phyloP scores from a whole-genome alignment of 2,329 filamentous ascomycete genomes.

The Huntiella moniliformis region DNA sequence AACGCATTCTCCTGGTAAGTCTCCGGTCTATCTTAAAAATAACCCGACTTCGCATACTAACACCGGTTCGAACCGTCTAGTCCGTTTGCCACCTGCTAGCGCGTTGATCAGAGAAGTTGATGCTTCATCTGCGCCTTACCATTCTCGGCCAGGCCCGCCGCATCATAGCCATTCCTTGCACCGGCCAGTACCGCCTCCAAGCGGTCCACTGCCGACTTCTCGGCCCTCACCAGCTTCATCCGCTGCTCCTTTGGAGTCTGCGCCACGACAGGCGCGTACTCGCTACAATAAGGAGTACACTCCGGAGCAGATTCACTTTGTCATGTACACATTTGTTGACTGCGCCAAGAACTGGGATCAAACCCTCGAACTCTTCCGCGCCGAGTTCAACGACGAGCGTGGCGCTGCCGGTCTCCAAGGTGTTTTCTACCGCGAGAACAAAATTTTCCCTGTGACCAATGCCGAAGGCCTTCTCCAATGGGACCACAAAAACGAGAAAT shows the following conservation, averaged over 20 bases:
- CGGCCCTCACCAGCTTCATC: not conserved
- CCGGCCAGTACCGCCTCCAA: not conserved
- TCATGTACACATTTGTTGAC: constrained; percentile 26
- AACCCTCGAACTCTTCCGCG: constrained; percentile 8
- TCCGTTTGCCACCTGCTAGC: too few species aligned
- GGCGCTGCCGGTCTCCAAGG: constrained; percentile 20
- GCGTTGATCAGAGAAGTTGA: too few species aligned
- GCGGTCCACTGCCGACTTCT: not conserved
- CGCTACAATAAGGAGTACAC: constrained; percentile 25
- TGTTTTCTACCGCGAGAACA: constrained; percentile 27
- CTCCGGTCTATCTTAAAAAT: too few species aligned
- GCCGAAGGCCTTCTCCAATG: constrained; percentile 23
- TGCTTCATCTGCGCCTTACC: not conserved
- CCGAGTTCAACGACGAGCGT: constrained; percentile 12
- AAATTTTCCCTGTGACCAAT: constrained; percentile 23
- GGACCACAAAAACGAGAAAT: constrained; percentile 20
- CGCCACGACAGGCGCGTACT: constrained; percentile 9
- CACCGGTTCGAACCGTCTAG: too few species aligned
- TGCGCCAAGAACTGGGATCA: constrained; percentile 23
- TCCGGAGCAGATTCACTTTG: constrained; percentile 25
- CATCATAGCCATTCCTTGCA: not conserved
- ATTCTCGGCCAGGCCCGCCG: not conserved
- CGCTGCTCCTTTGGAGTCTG: not conserved
- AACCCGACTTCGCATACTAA: too few species aligned
- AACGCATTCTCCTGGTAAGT: too few species aligned